Percentiles rank a stretch among this genome's conserved stretches.
These are phyloP conservation scores for Yueomyces sp. DNA, from an alignment of 805 yeast genomes.

Conservation along the genomic window DNA sequence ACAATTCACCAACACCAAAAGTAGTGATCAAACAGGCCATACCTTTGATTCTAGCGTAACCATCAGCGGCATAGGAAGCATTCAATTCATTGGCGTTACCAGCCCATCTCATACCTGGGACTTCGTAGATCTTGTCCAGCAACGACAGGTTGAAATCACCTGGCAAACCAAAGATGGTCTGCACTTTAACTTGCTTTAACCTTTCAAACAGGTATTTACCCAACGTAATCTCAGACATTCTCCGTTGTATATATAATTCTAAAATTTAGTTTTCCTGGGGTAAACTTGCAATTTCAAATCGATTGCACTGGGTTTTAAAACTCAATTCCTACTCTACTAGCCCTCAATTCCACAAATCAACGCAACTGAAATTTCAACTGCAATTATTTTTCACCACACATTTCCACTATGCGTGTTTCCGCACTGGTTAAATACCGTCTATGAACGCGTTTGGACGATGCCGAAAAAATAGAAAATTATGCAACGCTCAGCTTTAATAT, in stretches of 20 bases:
- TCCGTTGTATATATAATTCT: not conserved
- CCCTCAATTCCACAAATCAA: too few relatives aligned
- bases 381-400: too few relatives aligned
- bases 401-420: too few relatives aligned
- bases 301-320: too few relatives aligned
- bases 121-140: conserved; percentile 61
- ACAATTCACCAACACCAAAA: conserved; percentile 83
- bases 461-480: too few relatives aligned
- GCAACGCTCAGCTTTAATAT: too few relatives aligned
- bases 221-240: conserved; percentile 39
- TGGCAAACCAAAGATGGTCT: conserved; percentile 68
- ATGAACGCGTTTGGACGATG: too few relatives aligned
- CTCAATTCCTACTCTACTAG: too few relatives aligned
- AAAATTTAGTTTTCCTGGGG: too few relatives aligned
- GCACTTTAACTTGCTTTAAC: conserved; percentile 55
- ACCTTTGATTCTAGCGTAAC: conserved; percentile 73
- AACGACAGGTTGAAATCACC: conserved; percentile 70
- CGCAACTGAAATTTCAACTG: too few relatives aligned
- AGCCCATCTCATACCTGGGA: conserved; percentile 71
- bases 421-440: too few relatives aligned
- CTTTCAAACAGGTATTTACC: conserved; percentile 74
- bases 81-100: conserved; percentile 86
- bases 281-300: too few relatives aligned
- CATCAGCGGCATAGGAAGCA: conserved; percentile 76
- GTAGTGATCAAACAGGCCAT: conserved; percentile 67